These are phyloP conservation scores for Fusarium brachygibbosum DNA, from an alignment of 2,329 filamentous ascomycete genomes.

Conservation along the genomic window DNA sequence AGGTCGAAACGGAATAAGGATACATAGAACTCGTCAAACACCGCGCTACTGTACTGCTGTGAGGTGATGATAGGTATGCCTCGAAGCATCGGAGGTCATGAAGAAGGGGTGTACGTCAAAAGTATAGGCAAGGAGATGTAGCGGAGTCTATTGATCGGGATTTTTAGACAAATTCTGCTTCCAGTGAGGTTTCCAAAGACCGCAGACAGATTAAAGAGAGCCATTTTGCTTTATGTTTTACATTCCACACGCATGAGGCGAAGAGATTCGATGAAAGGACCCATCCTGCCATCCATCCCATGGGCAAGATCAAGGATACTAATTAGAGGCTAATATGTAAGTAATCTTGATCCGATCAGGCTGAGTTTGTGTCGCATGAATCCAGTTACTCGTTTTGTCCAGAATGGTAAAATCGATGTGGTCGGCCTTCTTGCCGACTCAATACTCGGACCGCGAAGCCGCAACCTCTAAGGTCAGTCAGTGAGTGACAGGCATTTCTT, in stretches of 20 bases:
- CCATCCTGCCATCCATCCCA: too few relatives aligned
- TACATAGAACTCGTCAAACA: slow-evolving; percentile 50
- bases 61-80: slow-evolving; percentile 30
- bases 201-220: background rate
- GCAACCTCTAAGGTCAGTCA: background rate
- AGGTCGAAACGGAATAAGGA: slow-evolving; percentile 52
- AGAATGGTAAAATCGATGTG: background rate
- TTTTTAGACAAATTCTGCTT: slow-evolving; percentile 6
- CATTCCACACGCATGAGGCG: too few relatives aligned
- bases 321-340: too few relatives aligned
- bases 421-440: slow-evolving; percentile 18
- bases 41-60: slow-evolving; percentile 36
- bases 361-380: background rate
- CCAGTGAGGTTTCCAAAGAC: background rate
- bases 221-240: background rate
- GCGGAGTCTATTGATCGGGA: slow-evolving; percentile 18
- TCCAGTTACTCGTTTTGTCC: slow-evolving; percentile 1
- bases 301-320: too few relatives aligned
- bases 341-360: background rate
- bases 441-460: background rate
- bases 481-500: background rate
- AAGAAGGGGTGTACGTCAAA: slow-evolving; percentile 18
- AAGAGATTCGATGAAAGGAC: too few relatives aligned
- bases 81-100: background rate
- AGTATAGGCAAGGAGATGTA: slow-evolving; percentile 10